Evolutionary conservation across 1,284 basidiomycete genomes (phyloP), one percentile per base, ranked within the genome.

Genomic region (Polyporus tsugae): DNA sequence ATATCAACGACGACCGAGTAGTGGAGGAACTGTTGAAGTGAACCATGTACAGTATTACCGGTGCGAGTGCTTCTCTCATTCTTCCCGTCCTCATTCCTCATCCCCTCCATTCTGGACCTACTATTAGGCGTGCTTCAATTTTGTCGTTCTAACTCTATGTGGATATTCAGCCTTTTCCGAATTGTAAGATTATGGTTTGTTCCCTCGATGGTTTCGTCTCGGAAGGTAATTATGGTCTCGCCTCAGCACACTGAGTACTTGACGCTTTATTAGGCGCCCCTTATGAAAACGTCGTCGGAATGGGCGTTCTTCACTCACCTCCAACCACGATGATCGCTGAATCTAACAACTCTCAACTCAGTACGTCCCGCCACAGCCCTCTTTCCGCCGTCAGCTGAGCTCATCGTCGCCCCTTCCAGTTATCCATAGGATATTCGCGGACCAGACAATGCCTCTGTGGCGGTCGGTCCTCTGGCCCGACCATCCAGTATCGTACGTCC

Each of bases 401-500:
- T 58, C 19, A 58, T 13, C 33, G 6, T n/a, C 19, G 13, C 22
- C 53, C 39, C 22, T 41, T 10, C 11, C 35, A 72, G 69, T 41
- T 10, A 72, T 76, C 46, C 72, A 66, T 15, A 77, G 72, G 61
- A 85, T 85, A 69, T 69, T 76, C 15, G 75, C 80, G 35, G 79
- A 83, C 39, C 75, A 84, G 55, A 89, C 88, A 0, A 74, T 87
- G 38, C 72, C 80, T 3, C 82, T 90, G 52, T 85, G 88, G 38
- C 89, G 88, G 74, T 79, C 82, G 19, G 85, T 91, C 10, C 81
- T 89, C 25, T 91, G 87, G 87, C 87, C 88, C 5, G 76, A 85
- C 72, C 81, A 82, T 69, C 82, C 85, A 6, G 74, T 85, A 11
- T 81, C 83, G 62, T 80, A 86, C 72, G 85, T 90, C 63, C 81